Percentiles rank a stretch among this genome's conserved stretches.
Evolutionary conservation across 208 protist genomes (phyloP).

Genomic region (Crithidia mellificae): DNA sequence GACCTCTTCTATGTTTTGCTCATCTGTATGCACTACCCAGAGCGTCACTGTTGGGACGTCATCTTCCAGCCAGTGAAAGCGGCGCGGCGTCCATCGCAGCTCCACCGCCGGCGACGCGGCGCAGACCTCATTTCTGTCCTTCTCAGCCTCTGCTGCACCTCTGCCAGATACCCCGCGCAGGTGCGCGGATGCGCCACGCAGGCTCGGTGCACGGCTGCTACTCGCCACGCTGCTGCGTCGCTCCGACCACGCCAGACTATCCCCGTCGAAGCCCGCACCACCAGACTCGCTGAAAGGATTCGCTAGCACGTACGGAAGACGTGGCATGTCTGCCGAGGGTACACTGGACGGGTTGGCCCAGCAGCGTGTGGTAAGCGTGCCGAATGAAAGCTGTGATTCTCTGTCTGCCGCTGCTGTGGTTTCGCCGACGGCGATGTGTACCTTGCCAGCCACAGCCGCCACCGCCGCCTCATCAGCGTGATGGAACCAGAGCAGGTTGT

Average conservation of each 20-base stretch:
- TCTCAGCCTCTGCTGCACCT: too few relatives aligned
- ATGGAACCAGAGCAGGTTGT: conserved; percentile 18
- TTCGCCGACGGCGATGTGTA: not conserved
- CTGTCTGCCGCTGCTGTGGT: too few relatives aligned
- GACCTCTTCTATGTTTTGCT: too few relatives aligned
- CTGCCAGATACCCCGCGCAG: too few relatives aligned
- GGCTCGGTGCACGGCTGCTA: conserved; percentile 3
- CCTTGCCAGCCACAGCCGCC: not conserved
- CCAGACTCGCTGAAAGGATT: too few relatives aligned
- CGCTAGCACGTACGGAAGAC: conserved; percentile 14
- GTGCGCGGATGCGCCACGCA: too few relatives aligned
- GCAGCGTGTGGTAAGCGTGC: too few relatives aligned
- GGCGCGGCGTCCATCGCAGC: conserved; percentile 26
- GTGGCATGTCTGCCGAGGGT: conserved; percentile 13
- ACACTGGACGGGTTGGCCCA: conserved; percentile 5
- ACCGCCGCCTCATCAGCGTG: conserved; percentile 13
- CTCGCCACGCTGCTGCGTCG: not conserved
- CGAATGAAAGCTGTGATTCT: too few relatives aligned
- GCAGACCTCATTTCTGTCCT: not conserved
- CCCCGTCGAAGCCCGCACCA: not conserved
- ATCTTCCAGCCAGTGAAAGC: conserved; percentile 20
- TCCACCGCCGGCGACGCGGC: conserved; percentile 7
- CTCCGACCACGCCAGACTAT: not conserved
- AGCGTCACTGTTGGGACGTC: conserved; percentile 12
- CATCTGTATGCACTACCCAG: conserved; percentile 16